A percentile compares a stretch with the other conserved stretches of the same genome.
Conservation (phyloP, 441 rosid species). For the Bruguiera hainesii region DNA sequence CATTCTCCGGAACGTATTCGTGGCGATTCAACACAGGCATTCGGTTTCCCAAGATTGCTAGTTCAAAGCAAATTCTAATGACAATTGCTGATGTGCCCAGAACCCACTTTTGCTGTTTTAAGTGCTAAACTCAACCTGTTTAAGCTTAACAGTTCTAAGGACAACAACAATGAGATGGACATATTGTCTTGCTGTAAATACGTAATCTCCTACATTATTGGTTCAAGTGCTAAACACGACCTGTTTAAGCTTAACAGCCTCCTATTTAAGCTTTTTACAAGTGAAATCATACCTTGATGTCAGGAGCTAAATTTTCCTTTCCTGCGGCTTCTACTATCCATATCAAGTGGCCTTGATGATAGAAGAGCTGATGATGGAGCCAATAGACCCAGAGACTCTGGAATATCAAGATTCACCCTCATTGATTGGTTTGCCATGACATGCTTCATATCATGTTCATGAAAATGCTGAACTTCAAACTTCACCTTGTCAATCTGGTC, state of each 20-base stretch:
- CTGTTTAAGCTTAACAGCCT: neutral
- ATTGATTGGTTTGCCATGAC: conserved; percentile 12
- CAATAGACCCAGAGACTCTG: conserved; percentile 78
- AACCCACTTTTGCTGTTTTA: too few relatives aligned
- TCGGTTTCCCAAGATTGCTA: too few relatives aligned
- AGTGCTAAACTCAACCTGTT: too few relatives aligned
- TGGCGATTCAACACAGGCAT: too few relatives aligned
- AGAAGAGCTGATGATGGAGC: conserved; percentile 45
- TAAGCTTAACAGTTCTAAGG: too few relatives aligned
- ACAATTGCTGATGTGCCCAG: too few relatives aligned
- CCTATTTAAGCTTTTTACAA: neutral
- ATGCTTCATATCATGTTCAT: neutral
- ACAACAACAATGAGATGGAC: conserved; percentile 4
- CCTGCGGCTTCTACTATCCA: conserved; percentile 60
- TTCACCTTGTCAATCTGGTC: conserved; percentile 66
- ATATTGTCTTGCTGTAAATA: neutral
- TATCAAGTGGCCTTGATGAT: conserved; percentile 62
- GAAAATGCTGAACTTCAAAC: conserved; percentile 36
- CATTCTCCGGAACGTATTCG: too few relatives aligned
- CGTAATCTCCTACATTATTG: neutral
- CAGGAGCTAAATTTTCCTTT: conserved; percentile 52
- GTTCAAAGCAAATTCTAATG: too few relatives aligned
- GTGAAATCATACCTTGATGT: neutral
- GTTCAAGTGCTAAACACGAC: neutral
- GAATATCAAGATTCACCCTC: conserved; percentile 68